These are phyloP conservation scores for Fallopia convolvulus DNA, from an alignment of 148 eudicot genomes.

Conservation along the genomic window DNA sequence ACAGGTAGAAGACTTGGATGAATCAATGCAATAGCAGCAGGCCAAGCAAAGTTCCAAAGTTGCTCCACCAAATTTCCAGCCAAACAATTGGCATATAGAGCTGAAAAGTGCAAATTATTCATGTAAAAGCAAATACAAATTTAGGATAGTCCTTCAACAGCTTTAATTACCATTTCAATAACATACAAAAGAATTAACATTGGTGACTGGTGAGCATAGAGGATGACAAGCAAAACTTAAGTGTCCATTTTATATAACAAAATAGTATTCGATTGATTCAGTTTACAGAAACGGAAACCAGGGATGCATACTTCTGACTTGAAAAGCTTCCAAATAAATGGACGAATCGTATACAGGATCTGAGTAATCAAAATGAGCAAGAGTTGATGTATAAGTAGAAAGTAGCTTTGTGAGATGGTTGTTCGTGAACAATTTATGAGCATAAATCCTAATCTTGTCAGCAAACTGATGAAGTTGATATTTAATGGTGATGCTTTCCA, in stretches of 20 bases:
- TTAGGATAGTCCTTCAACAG: background rate
- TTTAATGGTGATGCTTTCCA: background rate
- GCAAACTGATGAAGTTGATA: background rate
- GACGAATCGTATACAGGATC: background rate
- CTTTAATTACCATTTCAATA: background rate
- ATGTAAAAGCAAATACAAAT: background rate
- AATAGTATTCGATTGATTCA: background rate
- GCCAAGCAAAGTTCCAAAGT: slow-evolving; percentile 95
- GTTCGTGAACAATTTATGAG: background rate
- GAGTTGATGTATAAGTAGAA: background rate
- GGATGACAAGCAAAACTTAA: too few relatives aligned
- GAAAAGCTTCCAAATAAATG: background rate
- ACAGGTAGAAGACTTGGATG: slow-evolving; percentile 96
- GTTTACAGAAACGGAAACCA: background rate
- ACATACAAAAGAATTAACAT: background rate
- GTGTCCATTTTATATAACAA: background rate
- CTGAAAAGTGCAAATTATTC: slow-evolving; percentile 33
- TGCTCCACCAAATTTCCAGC: slow-evolving; percentile 91
- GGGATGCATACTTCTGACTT: background rate
- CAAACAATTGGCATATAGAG: slow-evolving; percentile 78
- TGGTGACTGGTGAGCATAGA: too few relatives aligned
- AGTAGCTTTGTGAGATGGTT: background rate
- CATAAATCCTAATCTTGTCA: background rate
- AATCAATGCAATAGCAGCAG: slow-evolving; percentile 80
- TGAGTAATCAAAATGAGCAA: background rate